Conservation (phyloP, 495 filamentous ascomycete species). For the Podospora tetraspora region DNA sequence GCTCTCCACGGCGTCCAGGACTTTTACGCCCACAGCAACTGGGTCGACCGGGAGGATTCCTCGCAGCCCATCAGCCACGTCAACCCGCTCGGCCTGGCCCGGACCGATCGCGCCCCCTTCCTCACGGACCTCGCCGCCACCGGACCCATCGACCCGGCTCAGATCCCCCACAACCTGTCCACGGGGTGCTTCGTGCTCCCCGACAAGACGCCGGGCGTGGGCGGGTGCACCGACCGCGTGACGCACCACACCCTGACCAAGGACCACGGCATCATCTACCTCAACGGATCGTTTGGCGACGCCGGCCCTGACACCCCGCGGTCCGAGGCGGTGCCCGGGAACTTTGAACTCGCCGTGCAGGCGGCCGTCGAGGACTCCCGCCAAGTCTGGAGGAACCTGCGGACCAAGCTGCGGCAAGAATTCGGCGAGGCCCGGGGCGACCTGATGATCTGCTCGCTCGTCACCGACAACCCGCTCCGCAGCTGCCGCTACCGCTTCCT, state of each 20-base stretch:
- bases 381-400: slow-evolving; percentile 16
- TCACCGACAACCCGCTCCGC: slow-evolving; percentile 25
- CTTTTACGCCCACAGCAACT: slow-evolving; percentile 31
- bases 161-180: slow-evolving; percentile 23
- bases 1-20: slow-evolving; percentile 27
- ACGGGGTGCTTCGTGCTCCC: slow-evolving; percentile 27
- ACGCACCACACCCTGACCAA: slow-evolving; percentile 25
- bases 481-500: slow-evolving; percentile 13
- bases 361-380: slow-evolving; percentile 21
- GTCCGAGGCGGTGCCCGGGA: slow-evolving; percentile 10
- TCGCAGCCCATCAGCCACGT: slow-evolving; percentile 18
- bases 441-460: slow-evolving; percentile 25
- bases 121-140: slow-evolving; percentile 17
- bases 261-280: slow-evolving; percentile 23
- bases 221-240: slow-evolving; percentile 21
- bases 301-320: slow-evolving; percentile 16
- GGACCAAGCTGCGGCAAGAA: slow-evolving; percentile 11
- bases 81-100: slow-evolving; percentile 24
- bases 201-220: slow-evolving; percentile 16
- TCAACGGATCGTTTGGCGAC: slow-evolving; percentile 22
- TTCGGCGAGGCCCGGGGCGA: slow-evolving; percentile 21
- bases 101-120: slow-evolving; percentile 22
- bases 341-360: slow-evolving; percentile 21
- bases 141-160: slow-evolving; percentile 15
- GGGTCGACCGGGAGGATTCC: slow-evolving; percentile 21